Evolutionary conservation across 1,139 yeast species (phyloP).

Genomic region (Meyerozyma carpophila): DNA sequence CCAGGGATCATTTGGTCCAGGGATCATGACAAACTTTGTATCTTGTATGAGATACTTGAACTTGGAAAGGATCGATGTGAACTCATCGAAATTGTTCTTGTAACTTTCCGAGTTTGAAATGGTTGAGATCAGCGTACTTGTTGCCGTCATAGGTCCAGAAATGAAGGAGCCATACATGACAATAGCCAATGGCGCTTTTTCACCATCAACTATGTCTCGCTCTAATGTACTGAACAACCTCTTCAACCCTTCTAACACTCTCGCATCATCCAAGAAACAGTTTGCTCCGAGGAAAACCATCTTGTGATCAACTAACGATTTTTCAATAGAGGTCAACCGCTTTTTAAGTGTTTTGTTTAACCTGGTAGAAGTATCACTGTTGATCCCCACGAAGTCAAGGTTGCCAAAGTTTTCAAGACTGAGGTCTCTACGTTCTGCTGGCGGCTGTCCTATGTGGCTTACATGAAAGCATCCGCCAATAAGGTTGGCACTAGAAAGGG

Average conservation of each 20-base stretch:
- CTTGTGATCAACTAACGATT: slow-evolving; percentile 48
- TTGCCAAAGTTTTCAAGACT: slow-evolving; percentile 72
- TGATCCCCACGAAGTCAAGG: slow-evolving; percentile 73
- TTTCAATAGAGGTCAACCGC: slow-evolving; percentile 53
- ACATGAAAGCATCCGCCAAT: slow-evolving; percentile 61
- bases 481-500: slow-evolving; percentile 21
- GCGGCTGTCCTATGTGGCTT: slow-evolving; percentile 79
- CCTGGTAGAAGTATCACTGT: slow-evolving; percentile 32
- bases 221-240: slow-evolving; percentile 10
- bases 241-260: slow-evolving; percentile 9
- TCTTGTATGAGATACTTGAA: slow-evolving; percentile 26
- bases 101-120: slow-evolving; percentile 50
- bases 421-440: slow-evolving; percentile 67
- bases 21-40: slow-evolving; percentile 61
- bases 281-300: slow-evolving; percentile 72
- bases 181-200: slow-evolving; percentile 48
- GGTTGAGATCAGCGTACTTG: slow-evolving; percentile 35
- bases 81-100: slow-evolving; percentile 66
- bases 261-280: slow-evolving; percentile 51
- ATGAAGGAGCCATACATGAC: slow-evolving; percentile 55
- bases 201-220: slow-evolving; percentile 22
- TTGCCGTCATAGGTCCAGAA: slow-evolving; percentile 53
- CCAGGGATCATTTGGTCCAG: slow-evolving; percentile 96
- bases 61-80: slow-evolving; percentile 50
- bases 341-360: slow-evolving; percentile 56